Evolutionary conservation across 2,329 filamentous ascomycete species (phyloP), one percentile per base, ranked within the genome.

Genomic region (Neofusicoccum ribis): DNA sequence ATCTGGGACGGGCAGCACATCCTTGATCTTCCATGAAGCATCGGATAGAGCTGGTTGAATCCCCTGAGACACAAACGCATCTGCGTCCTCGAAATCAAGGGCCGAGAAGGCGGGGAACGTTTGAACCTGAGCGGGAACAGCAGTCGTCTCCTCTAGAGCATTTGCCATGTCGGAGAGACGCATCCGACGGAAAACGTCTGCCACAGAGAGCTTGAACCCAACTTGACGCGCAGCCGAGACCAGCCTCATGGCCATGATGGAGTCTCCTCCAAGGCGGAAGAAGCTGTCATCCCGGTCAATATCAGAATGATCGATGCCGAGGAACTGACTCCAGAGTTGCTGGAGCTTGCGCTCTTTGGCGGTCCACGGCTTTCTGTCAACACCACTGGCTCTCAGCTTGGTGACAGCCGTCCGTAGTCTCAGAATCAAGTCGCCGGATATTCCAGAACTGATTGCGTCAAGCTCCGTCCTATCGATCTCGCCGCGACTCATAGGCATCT

Each of bases 1-100:
- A 3, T 86, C 86, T 0, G 86, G 82, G 1, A 84, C 81, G 2
- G 87, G 88, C 2, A 88, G 78, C 1, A 88, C 81, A 68, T 89
- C 84, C 2, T 77, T 72, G 47, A 90, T 80, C 8, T 78, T 80
- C 78, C 83, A 85, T 27, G 79, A 74, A 9, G 79, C 77, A 65
- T 85, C 79, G 8, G 81, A 79, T 3, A 90, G 80, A 50, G 81
- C 79, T 0, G 85, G 81, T 17, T 78, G 80, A 36, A 89, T 80
- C 1, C 75, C 74, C n/a, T 80, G 76, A 4, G 80, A 75, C 11
- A 86, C 71, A 58, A 86, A 84, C 47, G 73, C 72, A 0, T 80
- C 68, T 44, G 72, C 74, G 67, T 85, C 78, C 0, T 74, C 50
- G 1, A 70, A 69, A 0, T 77, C 77, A 0, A 89, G 73, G 0